Base-by-base conservation (phyloP, 768 basidiomycete genomes). In the Collybiopsis luxurians region DNA sequence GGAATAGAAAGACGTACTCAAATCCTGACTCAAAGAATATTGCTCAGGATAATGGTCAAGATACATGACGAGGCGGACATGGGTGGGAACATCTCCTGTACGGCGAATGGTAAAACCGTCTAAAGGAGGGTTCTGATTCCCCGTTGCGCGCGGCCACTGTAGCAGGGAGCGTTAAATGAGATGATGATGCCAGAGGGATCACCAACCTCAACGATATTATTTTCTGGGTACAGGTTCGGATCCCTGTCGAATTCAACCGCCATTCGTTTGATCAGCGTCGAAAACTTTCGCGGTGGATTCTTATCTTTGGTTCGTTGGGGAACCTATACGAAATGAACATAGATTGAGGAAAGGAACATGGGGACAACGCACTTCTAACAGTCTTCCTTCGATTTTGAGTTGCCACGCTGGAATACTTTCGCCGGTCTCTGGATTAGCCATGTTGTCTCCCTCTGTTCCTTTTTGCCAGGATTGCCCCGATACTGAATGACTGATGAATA, bases 381-480 rank as follows among this genome's bases (percentile, higher is more conserved):
- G 67, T 47, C 94, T 80, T 1, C 95, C 95, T 62, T 98, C 95
- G 39, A 97, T 79, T 67, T 84, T 89, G 57, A 98, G 76, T 36
- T 83, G 79, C 93, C 93, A 98, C 0, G 92, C 90, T 3, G 95
- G 91, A 43, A 95, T 88, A 1, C 90, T 90, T 63, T 92, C 87
- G 10, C 93, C 94, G 0, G 90, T 92, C 59, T 94, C 90, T 54
- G 91, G 81, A 58, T 85, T 70, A 66, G 73, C 48, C 24, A 79
- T 70, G 7, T 73, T 70, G 0, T 75, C 69, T 0, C 76, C 71
- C 15, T 79, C 76, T 0, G 76, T 79, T 3, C 80, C 79, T 6
- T 78, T 79, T 66, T 97, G 94, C 95, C 95, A 96, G 3, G 81
- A 61, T 67, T 96, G 95, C 30, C 86, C 84, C 17, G 90, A 92